Conservation (phyloP, 2,329 filamentous ascomycete species). For the Chalara sp. region DNA sequence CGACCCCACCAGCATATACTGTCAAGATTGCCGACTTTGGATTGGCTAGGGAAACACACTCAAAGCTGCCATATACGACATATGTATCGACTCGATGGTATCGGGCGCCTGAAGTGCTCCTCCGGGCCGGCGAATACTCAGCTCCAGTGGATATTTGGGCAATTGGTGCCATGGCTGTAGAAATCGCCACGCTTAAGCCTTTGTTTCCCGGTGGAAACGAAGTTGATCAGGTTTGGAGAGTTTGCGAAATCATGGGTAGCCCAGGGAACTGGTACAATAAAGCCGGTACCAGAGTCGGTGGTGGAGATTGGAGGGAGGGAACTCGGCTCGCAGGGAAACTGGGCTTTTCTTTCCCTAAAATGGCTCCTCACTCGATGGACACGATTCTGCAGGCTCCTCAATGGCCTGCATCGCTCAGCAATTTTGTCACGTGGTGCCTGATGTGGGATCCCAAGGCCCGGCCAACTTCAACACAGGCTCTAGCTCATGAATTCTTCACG, state of each 20-base stretch:
- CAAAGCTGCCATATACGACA: conserved; percentile 92
- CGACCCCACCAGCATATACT: conserved; percentile 86
- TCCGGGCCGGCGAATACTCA: conserved; percentile 93
- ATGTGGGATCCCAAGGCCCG: conserved; percentile 97
- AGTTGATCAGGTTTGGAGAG: conserved; percentile 97
- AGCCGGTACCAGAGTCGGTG: conserved; percentile 75
- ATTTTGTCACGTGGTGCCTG: conserved; percentile 96
- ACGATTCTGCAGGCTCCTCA: conserved; percentile 85
- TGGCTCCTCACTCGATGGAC: conserved; percentile 96
- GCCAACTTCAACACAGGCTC: conserved; percentile 87
- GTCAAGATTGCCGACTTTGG: conserved; percentile 99
- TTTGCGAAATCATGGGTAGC: conserved; percentile 99
- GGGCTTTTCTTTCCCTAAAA: conserved; percentile 98
- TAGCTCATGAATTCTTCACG: conserved; percentile 89
- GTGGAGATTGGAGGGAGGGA: conserved; percentile 96
- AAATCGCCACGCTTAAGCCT: conserved; percentile 93
- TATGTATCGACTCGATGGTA: conserved; percentile 99
- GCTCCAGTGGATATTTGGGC: conserved; percentile 98
- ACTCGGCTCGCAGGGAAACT: conserved; percentile 89
- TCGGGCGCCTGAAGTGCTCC: conserved; percentile 82
- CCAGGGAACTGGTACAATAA: conserved; percentile 98
- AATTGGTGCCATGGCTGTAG: conserved; percentile 95
- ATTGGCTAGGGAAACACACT: conserved; percentile 93
- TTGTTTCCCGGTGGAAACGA: conserved; percentile 97
- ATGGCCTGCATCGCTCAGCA: conserved; percentile 80